These are phyloP conservation scores for Hypoxylon lienhwacheense DNA, from an alignment of 495 filamentous ascomycete genomes.

Conservation along the genomic window DNA sequence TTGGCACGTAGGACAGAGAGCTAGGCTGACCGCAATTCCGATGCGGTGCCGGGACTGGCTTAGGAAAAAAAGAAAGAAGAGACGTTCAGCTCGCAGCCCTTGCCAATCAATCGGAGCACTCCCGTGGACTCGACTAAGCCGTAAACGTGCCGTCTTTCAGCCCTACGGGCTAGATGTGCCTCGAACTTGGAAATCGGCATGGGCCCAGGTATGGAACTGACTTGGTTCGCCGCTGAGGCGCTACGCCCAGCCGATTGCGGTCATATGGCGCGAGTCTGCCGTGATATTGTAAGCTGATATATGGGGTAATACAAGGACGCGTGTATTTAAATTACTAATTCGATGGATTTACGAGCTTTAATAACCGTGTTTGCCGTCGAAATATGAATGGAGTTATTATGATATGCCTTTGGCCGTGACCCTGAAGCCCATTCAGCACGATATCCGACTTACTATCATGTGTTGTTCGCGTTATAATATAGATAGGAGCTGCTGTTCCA, in stretches of 20 bases:
- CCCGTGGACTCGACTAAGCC: slow-evolving; percentile 2
- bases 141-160: slow-evolving; percentile 2
- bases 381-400: too few species aligned
- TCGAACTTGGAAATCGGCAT: slow-evolving; percentile 1
- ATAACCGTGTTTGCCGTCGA: too few species aligned
- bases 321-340: too few species aligned
- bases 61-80: slow-evolving; percentile 1
- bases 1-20: not conserved
- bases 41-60: too few species aligned
- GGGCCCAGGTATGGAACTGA: not conserved
- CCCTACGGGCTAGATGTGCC: slow-evolving; percentile 1
- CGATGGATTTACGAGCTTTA: too few species aligned
- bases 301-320: slow-evolving; percentile 14
- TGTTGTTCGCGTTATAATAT: not conserved
- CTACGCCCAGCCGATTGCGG: not conserved
- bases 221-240: not conserved
- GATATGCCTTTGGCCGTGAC: too few species aligned
- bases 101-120: slow-evolving; percentile 10
- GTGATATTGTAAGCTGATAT: slow-evolving; percentile 19
- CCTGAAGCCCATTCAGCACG: too few species aligned
- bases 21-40: too few species aligned
- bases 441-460: not conserved
- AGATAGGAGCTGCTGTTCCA: not conserved
- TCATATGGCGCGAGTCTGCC: slow-evolving; percentile 4
- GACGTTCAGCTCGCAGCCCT: slow-evolving; percentile 8